A percentile compares a stretch with the other conserved stretches of the same genome.
These are phyloP conservation scores for Prototheca cutis DNA, from an alignment of 163 green algal genomes.

Conservation along the genomic window DNA sequence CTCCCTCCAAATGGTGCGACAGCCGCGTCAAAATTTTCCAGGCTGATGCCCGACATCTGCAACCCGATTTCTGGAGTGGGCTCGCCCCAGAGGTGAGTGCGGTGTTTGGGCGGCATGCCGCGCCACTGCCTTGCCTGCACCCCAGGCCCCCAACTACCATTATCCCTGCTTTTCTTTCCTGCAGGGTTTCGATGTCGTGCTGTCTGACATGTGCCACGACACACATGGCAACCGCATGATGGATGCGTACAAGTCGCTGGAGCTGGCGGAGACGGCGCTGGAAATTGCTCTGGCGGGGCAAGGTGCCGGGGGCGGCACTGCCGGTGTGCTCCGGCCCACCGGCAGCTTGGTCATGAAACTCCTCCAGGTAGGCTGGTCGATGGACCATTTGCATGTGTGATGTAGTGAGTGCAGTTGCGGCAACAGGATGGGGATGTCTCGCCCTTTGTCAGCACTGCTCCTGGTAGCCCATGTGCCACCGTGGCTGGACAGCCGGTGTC, in stretches of 20 bases:
- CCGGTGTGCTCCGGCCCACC: conserved; percentile 48
- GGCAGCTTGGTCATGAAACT: conserved; percentile 78
- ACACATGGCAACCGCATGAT: conserved; percentile 36
- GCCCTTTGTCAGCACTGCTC: no score
- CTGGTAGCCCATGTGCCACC: no score
- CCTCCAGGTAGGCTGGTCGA: conserved; percentile 44
- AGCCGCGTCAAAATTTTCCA: conserved; percentile 47
- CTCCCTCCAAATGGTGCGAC: conserved; percentile 36
- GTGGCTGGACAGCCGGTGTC: no score
- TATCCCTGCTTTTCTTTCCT: no score
- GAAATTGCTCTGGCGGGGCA: conserved; percentile 50
- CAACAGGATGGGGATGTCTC: no score
- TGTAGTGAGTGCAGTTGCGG: no score
- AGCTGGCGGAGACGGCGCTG: conserved; percentile 58
- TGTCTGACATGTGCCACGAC: conserved; percentile 70
- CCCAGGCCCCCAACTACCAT: no score
- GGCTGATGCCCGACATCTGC: conserved; percentile 49
- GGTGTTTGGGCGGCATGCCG: no score
- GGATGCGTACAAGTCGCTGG: conserved; percentile 62
- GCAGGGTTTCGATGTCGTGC: conserved; percentile 22
- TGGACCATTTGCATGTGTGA: no score
- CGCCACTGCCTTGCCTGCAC: no score
- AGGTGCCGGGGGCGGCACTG: no score
- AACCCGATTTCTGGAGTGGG: conserved; percentile 28
- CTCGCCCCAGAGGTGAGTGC: conserved; percentile 23